These are phyloP conservation scores for Talaromyces wortmannii DNA, from an alignment of 495 filamentous ascomycete genomes.

Conservation along the genomic window DNA sequence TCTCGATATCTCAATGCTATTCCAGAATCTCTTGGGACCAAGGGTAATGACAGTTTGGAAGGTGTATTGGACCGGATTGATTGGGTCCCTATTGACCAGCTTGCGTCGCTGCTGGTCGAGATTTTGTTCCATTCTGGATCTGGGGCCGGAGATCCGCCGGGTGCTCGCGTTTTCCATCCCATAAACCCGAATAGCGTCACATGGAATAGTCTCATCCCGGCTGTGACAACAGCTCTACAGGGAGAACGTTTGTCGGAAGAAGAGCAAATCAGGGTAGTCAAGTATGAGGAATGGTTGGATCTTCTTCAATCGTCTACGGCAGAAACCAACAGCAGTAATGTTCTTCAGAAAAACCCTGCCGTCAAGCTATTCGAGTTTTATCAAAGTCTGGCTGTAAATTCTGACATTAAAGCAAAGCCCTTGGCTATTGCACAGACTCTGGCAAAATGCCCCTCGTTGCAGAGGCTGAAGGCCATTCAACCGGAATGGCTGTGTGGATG, in stretches of 20 bases:
- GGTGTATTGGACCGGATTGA: conserved; percentile 28
- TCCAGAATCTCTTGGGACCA: conserved; percentile 28
- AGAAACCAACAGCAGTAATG: not conserved
- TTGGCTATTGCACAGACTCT: not conserved
- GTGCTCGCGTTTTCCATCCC: conserved; percentile 1
- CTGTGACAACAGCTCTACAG: not conserved
- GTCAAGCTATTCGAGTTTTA: conserved; percentile 1
- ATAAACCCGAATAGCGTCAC: conserved; percentile 1
- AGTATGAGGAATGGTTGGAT: conserved; percentile 1
- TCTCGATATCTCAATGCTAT: conserved; percentile 38
- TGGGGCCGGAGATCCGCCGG: not conserved
- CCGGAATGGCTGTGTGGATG: conserved; percentile 1
- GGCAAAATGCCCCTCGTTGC: not conserved
- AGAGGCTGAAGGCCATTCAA: not conserved
- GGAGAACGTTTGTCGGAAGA: not conserved
- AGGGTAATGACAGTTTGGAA: not conserved
- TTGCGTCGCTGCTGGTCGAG: conserved; percentile 12
- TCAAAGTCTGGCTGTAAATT: not conserved
- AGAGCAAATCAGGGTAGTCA: not conserved
- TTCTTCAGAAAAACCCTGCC: not conserved
- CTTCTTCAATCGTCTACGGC: not conserved
- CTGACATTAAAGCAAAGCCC: not conserved
- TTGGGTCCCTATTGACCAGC: conserved; percentile 43
- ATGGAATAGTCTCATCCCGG: conserved; percentile 1
- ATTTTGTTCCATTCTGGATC: not conserved